A percentile compares a stretch with the other conserved stretches of the same genome.
phyloP scores from a whole-genome alignment of 768 basidiomycete genomes.

The Leucosporidium yakuticum region DNA sequence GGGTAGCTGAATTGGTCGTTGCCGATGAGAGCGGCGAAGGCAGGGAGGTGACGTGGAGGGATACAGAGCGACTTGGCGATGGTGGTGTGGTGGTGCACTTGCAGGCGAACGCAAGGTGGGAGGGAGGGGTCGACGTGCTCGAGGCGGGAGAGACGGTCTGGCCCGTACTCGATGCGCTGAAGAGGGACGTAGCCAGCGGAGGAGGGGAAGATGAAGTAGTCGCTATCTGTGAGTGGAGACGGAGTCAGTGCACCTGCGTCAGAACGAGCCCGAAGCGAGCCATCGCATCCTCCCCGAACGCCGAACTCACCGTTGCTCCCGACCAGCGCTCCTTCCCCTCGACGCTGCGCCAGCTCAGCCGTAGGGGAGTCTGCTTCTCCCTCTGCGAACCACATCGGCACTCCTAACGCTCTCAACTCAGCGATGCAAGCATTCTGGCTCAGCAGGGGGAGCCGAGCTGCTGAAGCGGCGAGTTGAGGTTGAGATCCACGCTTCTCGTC shows the following conservation, averaged over 20 bases:
- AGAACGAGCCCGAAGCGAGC: background rate
- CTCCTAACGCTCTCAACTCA: slow-evolving; percentile 15
- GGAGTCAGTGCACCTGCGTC: background rate
- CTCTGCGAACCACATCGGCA: slow-evolving; percentile 11
- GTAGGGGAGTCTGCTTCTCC: slow-evolving; percentile 31
- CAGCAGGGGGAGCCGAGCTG: slow-evolving; percentile 12
- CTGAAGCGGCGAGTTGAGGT: background rate
- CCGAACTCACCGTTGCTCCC: background rate
- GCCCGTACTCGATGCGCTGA: slow-evolving; percentile 18
- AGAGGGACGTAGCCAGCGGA: slow-evolving; percentile 28
- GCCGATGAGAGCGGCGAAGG: slow-evolving; percentile 28
- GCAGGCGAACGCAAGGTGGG: slow-evolving; percentile 4
- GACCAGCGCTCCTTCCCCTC: too few species aligned
- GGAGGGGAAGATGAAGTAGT: slow-evolving; percentile 30
- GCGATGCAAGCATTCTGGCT: slow-evolving; percentile 15
- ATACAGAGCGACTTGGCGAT: slow-evolving; percentile 14
- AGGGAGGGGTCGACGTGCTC: background rate
- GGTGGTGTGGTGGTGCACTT: slow-evolving; percentile 1
- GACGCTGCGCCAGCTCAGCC: slow-evolving; percentile 25
- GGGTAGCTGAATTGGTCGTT: slow-evolving; percentile 26
- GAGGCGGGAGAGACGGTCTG: background rate
- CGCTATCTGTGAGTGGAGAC: slow-evolving; percentile 7
- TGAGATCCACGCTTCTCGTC: slow-evolving; percentile 5
- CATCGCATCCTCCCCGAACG: background rate
- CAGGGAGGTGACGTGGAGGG: slow-evolving; percentile 12